phyloP scores from a whole-genome alignment of 2,329 filamentous ascomycete genomes.

The Orbilia ellipsospora region DNA sequence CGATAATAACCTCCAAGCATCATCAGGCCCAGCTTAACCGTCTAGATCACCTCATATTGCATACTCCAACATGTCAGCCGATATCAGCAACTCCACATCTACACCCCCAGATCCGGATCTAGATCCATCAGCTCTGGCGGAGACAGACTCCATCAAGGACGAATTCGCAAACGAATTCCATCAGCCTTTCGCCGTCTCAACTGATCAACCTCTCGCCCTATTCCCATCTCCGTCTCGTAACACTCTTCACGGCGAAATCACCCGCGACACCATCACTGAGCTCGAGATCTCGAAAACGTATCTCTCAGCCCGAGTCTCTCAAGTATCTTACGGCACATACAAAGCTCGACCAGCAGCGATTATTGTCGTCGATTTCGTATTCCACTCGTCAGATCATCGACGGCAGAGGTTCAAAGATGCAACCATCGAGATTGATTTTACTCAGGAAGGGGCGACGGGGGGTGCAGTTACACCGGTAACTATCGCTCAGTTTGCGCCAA shows the following conservation, averaged over 20 bases:
- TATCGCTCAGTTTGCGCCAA: slow-evolving; percentile 42
- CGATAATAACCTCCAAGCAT: no score
- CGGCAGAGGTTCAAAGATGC: slow-evolving; percentile 47
- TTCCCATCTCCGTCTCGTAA: slow-evolving; percentile 21
- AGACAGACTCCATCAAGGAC: slow-evolving; percentile 4
- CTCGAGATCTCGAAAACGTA: slow-evolving; percentile 50
- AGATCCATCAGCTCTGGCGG: neutral
- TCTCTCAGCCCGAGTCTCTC: slow-evolving; percentile 35
- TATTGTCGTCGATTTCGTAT: slow-evolving; percentile 43
- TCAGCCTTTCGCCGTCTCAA: slow-evolving; percentile 20
- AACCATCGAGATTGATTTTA: slow-evolving; percentile 48
- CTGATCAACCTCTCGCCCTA: slow-evolving; percentile 22
- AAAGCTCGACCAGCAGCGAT: slow-evolving; percentile 18
- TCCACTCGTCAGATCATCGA: slow-evolving; percentile 33
- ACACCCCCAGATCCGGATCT: no score
- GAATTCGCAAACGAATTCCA: slow-evolving; percentile 43
- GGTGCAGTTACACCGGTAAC: slow-evolving; percentile 3
- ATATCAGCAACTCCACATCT: no score
- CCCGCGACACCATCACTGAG: slow-evolving; percentile 34
- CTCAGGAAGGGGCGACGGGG: slow-evolving; percentile 11
- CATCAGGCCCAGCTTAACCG: no score
- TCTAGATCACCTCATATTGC: no score
- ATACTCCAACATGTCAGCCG: no score
- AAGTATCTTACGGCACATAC: slow-evolving; percentile 38
- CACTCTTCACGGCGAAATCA: slow-evolving; percentile 8